Percentiles rank a stretch among this genome's conserved stretches.
These are phyloP conservation scores for Ambrosiella xylebori DNA, from an alignment of 2,329 filamentous ascomycete genomes.

Conservation along the genomic window DNA sequence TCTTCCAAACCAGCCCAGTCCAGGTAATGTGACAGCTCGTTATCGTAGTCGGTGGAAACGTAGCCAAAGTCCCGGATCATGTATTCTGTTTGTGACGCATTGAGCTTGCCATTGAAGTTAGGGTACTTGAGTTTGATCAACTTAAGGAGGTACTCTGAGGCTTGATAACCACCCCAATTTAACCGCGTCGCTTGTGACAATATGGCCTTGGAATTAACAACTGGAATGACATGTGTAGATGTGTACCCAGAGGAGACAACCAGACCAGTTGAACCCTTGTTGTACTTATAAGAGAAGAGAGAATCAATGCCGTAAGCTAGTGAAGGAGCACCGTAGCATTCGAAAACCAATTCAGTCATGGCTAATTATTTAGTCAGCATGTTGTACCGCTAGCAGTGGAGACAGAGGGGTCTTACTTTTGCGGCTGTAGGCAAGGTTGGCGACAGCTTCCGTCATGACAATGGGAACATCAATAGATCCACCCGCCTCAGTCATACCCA, in stretches of 20 bases:
- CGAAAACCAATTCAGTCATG: slow-evolving; percentile 95
- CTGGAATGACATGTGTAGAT: slow-evolving; percentile 86
- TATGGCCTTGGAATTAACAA: slow-evolving; percentile 70
- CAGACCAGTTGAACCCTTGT: slow-evolving; percentile 70
- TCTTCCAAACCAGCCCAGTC: slow-evolving; percentile 90
- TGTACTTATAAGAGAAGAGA: slow-evolving; percentile 87
- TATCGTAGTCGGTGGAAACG: slow-evolving; percentile 66
- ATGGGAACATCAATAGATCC: slow-evolving; percentile 70
- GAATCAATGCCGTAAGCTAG: slow-evolving; percentile 92
- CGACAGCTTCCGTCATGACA: slow-evolving; percentile 89
- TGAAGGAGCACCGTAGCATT: slow-evolving; percentile 82
- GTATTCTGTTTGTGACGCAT: slow-evolving; percentile 69
- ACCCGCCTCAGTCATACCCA: slow-evolving; percentile 63
- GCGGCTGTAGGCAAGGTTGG: slow-evolving; percentile 73
- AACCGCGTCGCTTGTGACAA: slow-evolving; percentile 72
- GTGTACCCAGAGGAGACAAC: slow-evolving; percentile 87
- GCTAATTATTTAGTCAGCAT: slow-evolving; percentile 29
- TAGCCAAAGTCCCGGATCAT: slow-evolving; percentile 83
- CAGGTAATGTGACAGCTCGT: slow-evolving; percentile 57
- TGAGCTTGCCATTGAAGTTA: slow-evolving; percentile 71
- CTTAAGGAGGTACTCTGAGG: slow-evolving; percentile 79
- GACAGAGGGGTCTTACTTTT: slow-evolving; percentile 45
- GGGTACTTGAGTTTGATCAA: slow-evolving; percentile 85
- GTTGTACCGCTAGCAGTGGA: neutral
- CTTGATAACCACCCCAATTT: slow-evolving; percentile 89